Conservation (phyloP, 1,284 basidiomycete species). For the Moesziomyces antarcticus region DNA sequence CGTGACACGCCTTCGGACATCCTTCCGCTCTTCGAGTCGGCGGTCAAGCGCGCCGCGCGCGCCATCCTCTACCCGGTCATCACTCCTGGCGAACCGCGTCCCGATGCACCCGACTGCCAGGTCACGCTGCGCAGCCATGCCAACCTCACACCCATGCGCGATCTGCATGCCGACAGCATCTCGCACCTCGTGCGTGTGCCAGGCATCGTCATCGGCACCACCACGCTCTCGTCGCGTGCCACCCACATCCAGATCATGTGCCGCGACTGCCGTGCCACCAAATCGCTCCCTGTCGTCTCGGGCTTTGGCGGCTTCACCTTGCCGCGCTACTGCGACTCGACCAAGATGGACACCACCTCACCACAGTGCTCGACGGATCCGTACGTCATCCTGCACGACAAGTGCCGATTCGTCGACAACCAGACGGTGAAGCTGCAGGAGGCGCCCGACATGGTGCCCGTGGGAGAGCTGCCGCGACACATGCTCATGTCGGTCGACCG, state of each 20-base stretch:
- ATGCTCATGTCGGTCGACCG: slow-evolving; percentile 89
- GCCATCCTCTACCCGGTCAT: slow-evolving; percentile 64
- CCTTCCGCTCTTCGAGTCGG: slow-evolving; percentile 75
- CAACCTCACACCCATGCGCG: slow-evolving; percentile 92
- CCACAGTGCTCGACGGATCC: slow-evolving; percentile 96
- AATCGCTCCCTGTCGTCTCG: slow-evolving; percentile 75
- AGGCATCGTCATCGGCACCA: slow-evolving; percentile 97
- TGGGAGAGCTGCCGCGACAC: slow-evolving; percentile 95
- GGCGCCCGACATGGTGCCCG: slow-evolving; percentile 99
- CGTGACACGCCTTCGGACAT: slow-evolving; percentile 90
- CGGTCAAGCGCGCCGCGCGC: slow-evolving; percentile 62
- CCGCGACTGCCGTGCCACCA: slow-evolving; percentile 86
- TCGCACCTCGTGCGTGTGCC: slow-evolving; percentile 96
- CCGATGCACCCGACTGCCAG: slow-evolving; percentile 79
- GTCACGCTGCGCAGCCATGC: slow-evolving; percentile 83
- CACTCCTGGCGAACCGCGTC: slow-evolving; percentile 49
- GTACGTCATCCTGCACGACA: slow-evolving; percentile 93
- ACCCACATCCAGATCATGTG: slow-evolving; percentile 93
- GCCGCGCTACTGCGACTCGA: slow-evolving; percentile 62
- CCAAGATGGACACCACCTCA: slow-evolving; percentile 70
- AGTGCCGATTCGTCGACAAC: slow-evolving; percentile 93
- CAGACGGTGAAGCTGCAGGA: slow-evolving; percentile 98
- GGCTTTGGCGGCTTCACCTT: slow-evolving; percentile 82
- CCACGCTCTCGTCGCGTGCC: slow-evolving; percentile 90
- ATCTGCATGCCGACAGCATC: slow-evolving; percentile 84